phyloP scores from a whole-genome alignment of 805 yeast species.

The Priceomyces fermenticarens region DNA sequence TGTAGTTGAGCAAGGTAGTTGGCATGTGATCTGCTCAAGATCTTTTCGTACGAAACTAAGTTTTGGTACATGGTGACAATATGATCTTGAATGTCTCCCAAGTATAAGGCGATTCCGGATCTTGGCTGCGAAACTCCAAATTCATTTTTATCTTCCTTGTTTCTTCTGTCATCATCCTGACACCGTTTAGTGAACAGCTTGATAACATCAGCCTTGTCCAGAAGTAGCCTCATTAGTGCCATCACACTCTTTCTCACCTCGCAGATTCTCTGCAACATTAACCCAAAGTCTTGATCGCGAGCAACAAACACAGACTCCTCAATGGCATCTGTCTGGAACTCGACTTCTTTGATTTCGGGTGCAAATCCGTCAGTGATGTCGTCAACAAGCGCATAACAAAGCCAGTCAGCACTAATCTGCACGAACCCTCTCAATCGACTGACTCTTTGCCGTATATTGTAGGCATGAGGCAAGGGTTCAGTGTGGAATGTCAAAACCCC shows the following conservation, averaged over 20 bases:
- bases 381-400: constrained; percentile 78
- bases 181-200: constrained; percentile 95
- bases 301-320: constrained; percentile 85
- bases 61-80: constrained; percentile 94
- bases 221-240: constrained; percentile 83
- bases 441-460: constrained; percentile 77
- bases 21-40: constrained; percentile 85
- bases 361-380: constrained; percentile 84
- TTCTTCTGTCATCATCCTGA: constrained; percentile 56
- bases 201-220: constrained; percentile 95
- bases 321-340: constrained; percentile 77
- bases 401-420: constrained; percentile 76
- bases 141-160: constrained; percentile 12
- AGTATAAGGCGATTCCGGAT: constrained; percentile 85
- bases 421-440: constrained; percentile 76
- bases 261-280: constrained; percentile 80
- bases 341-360: constrained; percentile 73
- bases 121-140: constrained; percentile 54
- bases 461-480: constrained; percentile 56
- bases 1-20: constrained; percentile 92
- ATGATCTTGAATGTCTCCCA: constrained; percentile 97
- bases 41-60: constrained; percentile 85
- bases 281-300: constrained; percentile 67
- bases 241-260: constrained; percentile 87
- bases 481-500: constrained; percentile 62